Evolutionary conservation across 768 basidiomycete species (phyloP), one percentile per base, ranked within the genome.

Genomic region (Trametes villosa): DNA sequence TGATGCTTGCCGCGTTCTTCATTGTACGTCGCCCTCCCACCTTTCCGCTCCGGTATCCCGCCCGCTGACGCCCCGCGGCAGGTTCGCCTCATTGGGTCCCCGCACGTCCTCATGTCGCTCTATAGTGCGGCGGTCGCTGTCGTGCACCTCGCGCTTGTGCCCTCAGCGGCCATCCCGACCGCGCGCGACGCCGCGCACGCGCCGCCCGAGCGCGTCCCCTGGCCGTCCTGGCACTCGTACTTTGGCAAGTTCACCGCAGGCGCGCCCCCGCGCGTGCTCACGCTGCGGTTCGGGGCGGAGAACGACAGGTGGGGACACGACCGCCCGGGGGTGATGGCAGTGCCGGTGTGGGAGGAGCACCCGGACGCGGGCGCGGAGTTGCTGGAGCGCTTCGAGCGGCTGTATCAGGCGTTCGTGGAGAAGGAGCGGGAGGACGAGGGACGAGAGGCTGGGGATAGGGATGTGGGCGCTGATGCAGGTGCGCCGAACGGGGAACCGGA

Each of bases 51-150:
- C n/a, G 13, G 36, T 38, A 38, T 30, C 36, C 11, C 5, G 47
- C 30, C 53, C n/a, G 17, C 30, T 69, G 46, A 64, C 63, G 42
- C 52, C n/a, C 4, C 12, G 44, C 24, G 38, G 3, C 65, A 94
- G 92, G 89, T 79, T 30, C 89, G 92, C 18, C 70, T 82, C 24
- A 69, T 86, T 31, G 90, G 89, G 56, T 92, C 91, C 3, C 77
- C 78, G 1, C 75, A 89, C 67, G 90, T 91, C 65, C 76, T 85
- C 15, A 88, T 92, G 47, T 65, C 70, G 0, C 70, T 85, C 8
- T 83, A 80, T 74, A 87, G 87, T 68, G 86, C 86, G 11, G 88
- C 92, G 4, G 75, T 89, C 59, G 80, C 88, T 8, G 79, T 84
- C 1, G 84, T 87, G 6, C 83, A 93, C 70, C 70, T 88, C n/a